Conservation (phyloP, 441 rosid species). For the Mallotus repandus region DNA sequence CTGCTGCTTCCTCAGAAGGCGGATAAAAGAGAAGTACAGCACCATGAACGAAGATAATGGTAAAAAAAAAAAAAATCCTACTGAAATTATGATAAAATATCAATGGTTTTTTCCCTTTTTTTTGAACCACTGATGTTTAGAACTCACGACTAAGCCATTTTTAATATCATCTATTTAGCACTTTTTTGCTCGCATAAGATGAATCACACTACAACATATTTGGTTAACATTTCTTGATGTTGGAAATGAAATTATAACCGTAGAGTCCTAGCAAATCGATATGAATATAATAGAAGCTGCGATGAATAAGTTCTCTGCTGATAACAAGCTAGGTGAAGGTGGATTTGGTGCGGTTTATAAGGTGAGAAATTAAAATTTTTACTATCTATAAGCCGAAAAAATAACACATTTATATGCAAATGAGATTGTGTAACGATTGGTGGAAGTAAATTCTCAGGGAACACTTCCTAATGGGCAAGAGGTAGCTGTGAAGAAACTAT, state of each 20-base stretch:
- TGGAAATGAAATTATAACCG: constrained; percentile 30
- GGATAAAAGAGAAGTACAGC: constrained; percentile 12
- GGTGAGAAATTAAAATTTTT: constrained; percentile 34
- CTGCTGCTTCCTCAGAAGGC: constrained; percentile 23
- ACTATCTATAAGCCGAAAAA: not conserved
- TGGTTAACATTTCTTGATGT: constrained; percentile 1
- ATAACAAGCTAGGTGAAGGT: constrained; percentile 64
- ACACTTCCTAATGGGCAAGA: not conserved
- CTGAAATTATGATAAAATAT: not conserved
- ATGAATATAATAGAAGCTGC: constrained; percentile 47
- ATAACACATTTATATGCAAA: not conserved
- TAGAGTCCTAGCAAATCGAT: constrained; percentile 46
- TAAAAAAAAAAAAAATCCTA: not conserved
- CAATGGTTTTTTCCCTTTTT: not conserved
- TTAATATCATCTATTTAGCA: too few relatives aligned
- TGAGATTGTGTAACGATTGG: too few relatives aligned
- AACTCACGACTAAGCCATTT: too few relatives aligned
- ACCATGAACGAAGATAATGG: constrained; percentile 27
- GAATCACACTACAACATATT: too few relatives aligned
- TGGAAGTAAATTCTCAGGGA: not conserved
- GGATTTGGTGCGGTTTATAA: constrained; percentile 81
- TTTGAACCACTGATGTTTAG: too few relatives aligned
- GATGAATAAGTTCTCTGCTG: constrained; percentile 44
- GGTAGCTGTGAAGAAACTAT: not conserved
- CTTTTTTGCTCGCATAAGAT: not conserved